Conservation (phyloP, 305 asterid genomes). For the Fraxinus paxiana region DNA sequence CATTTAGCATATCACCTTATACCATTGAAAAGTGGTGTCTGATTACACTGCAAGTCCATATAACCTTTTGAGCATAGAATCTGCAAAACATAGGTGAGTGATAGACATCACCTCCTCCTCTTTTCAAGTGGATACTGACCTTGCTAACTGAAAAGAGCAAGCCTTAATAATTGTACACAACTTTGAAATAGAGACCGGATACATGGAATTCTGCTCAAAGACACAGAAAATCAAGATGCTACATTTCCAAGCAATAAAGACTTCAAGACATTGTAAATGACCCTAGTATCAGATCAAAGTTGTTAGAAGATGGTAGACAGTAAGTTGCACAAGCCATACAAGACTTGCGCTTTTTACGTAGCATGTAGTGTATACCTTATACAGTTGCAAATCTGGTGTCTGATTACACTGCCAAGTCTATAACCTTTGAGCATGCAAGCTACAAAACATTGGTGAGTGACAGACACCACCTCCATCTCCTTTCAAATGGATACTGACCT, state of each 20-base stretch:
- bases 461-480: constrained; percentile 16
- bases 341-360: neutral
- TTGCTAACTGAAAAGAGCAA: constrained; percentile 12
- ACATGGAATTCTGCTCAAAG: neutral
- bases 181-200: neutral
- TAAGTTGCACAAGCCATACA: constrained; percentile 4
- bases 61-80: constrained; percentile 18
- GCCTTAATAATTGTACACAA: neutral
- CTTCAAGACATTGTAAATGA: neutral
- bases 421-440: constrained; percentile 20
- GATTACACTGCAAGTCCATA: constrained; percentile 8
- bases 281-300: constrained; percentile 10
- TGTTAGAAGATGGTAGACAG: constrained; percentile 1
- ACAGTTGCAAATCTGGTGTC: constrained; percentile 11
- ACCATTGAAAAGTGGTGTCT: constrained; percentile 9
- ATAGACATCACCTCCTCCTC: constrained; percentile 14
- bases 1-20: constrained; percentile 19
- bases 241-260: neutral
- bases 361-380: constrained; percentile 17
- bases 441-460: neutral
- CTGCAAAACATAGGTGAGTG: neutral
- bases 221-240: neutral
- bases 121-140: constrained; percentile 25
- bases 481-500: constrained; percentile 27
- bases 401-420: constrained; percentile 14